Conservation (phyloP, 2,329 filamentous ascomycete genomes). For the Amauroascus niger region DNA sequence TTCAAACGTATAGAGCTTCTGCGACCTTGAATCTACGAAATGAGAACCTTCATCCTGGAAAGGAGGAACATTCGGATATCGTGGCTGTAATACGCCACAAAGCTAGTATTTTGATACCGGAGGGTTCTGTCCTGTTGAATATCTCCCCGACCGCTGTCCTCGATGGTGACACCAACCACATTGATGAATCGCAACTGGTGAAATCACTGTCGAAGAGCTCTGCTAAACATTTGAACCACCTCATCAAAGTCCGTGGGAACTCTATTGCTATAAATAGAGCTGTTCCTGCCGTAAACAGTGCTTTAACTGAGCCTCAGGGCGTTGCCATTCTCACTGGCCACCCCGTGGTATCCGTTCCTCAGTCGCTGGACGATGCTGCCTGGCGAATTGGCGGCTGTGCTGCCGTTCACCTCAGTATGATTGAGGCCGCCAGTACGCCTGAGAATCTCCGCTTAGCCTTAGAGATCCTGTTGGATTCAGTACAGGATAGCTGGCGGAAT, state of each 20-base stretch:
- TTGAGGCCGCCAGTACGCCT: slow-evolving; percentile 63
- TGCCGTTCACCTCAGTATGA: slow-evolving; percentile 69
- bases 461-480: slow-evolving; percentile 73
- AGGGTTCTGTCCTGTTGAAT: slow-evolving; percentile 71
- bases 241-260: slow-evolving; percentile 63
- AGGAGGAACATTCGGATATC: slow-evolving; percentile 85
- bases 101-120: slow-evolving; percentile 70
- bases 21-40: slow-evolving; percentile 84
- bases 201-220: slow-evolving; percentile 65
- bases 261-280: slow-evolving; percentile 81
- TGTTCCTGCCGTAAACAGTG: slow-evolving; percentile 77
- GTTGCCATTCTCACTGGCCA: slow-evolving; percentile 73
- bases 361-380: slow-evolving; percentile 78
- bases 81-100: slow-evolving; percentile 77
- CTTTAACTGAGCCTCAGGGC: slow-evolving; percentile 69
- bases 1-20: slow-evolving; percentile 92
- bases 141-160: slow-evolving; percentile 72
- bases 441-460: slow-evolving; percentile 67
- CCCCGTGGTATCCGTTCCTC: slow-evolving; percentile 70
- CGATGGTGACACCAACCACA: slow-evolving; percentile 62
- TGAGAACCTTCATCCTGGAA: slow-evolving; percentile 78
- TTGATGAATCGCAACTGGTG: slow-evolving; percentile 64
- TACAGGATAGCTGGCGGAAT: slow-evolving; percentile 89
- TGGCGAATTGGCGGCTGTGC: slow-evolving; percentile 92
- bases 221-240: slow-evolving; percentile 55